A percentile compares a stretch with the other conserved stretches of the same genome.
phyloP scores from a whole-genome alignment of 108 stramenopile genomes.

The Seminavis robusta region DNA sequence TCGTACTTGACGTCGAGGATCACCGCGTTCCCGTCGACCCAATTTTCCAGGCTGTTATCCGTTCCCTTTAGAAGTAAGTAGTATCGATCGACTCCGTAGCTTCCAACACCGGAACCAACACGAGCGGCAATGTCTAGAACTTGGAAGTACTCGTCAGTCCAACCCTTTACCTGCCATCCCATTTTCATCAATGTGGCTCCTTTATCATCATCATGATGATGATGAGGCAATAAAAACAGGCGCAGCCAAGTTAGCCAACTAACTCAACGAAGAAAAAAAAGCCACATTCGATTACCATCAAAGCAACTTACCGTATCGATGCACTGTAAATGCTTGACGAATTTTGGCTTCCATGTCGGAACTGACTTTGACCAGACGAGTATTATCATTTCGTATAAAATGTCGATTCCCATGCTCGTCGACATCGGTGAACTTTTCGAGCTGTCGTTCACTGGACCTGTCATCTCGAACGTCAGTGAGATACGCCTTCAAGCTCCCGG shows the following conservation, averaged over 20 bases:
- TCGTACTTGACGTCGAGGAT: conserved; percentile 66
- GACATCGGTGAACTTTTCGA: conserved; percentile 50
- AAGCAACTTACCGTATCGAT: no score
- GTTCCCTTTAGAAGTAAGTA: conserved; percentile 53
- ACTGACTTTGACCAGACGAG: conserved; percentile 1
- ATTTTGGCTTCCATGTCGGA: conserved; percentile 22
- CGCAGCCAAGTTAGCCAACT: no score
- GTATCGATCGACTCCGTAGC: conserved; percentile 61
- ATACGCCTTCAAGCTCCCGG: conserved; percentile 38
- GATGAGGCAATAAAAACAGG: no score
- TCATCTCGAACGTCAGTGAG: conserved; percentile 27
- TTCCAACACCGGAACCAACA: conserved; percentile 51
- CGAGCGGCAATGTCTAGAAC: conserved; percentile 56
- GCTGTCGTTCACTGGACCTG: conserved; percentile 17
- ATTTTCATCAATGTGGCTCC: conserved; percentile 61
- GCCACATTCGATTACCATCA: no score
- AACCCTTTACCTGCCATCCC: conserved; percentile 53
- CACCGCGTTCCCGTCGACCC: conserved; percentile 16
- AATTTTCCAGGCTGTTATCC: conserved; percentile 29
- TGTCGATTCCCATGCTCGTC: conserved; percentile 5
- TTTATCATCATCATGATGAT: no score
- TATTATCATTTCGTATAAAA: conserved; percentile 29
- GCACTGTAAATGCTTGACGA: conserved; percentile 32
- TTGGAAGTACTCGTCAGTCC: conserved; percentile 41
- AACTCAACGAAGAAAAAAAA: no score